Percentiles rank a stretch among this genome's conserved stretches.
These are phyloP conservation scores for Onygenales sp. DNA, from an alignment of 2,329 filamentous ascomycete species.

Conservation along the genomic window DNA sequence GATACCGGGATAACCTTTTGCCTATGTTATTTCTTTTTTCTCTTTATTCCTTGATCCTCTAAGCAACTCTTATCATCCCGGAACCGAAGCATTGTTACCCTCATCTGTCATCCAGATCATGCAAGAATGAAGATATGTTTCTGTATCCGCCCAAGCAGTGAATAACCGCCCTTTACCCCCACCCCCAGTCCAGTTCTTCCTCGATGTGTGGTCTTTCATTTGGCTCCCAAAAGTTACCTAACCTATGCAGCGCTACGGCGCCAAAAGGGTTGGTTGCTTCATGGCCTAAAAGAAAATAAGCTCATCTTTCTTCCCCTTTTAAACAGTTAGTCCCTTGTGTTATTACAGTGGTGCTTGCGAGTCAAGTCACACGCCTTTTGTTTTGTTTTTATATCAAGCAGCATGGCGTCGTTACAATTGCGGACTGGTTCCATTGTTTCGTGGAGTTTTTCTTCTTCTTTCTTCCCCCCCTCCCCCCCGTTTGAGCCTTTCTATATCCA, in stretches of 20 bases:
- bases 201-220: neutral
- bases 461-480: constrained; percentile 18
- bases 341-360: neutral
- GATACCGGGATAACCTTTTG: neutral
- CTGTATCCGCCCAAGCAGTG: neutral
- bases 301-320: neutral
- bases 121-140: neutral
- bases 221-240: neutral
- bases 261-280: neutral
- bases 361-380: neutral
- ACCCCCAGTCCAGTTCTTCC: neutral
- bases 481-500: constrained; percentile 4
- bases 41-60: neutral
- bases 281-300: neutral
- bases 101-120: neutral
- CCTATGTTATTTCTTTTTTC: neutral
- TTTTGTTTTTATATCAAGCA: neutral
- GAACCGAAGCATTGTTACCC: neutral
- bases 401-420: neutral
- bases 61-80: neutral
- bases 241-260: neutral
- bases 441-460: constrained; percentile 14
- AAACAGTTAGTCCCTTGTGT: neutral
- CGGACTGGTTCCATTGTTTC: neutral
- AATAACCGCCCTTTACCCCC: neutral